Evolutionary conservation across 768 basidiomycete species (phyloP).

Genomic region (Royoungia palumana): DNA sequence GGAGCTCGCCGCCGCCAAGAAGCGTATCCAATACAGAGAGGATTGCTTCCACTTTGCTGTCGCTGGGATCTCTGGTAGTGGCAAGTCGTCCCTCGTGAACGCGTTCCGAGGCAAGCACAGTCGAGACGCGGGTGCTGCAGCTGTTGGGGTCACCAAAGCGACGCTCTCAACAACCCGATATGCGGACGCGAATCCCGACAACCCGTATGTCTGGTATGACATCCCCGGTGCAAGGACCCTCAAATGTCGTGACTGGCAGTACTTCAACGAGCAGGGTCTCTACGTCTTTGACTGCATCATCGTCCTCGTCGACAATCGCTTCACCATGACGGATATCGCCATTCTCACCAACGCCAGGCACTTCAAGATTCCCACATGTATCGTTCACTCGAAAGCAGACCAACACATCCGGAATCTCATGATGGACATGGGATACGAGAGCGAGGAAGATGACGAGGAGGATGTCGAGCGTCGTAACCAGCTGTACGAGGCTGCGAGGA

Average conservation of each 20-base stretch:
- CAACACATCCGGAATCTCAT: constrained; percentile 21
- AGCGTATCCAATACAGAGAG: constrained; percentile 22
- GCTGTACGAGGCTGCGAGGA: constrained; percentile 9
- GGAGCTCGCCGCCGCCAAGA: constrained; percentile 15
- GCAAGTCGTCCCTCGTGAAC: constrained; percentile 38
- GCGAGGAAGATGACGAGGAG: constrained; percentile 14
- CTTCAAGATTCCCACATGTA: constrained; percentile 32
- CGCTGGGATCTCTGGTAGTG: constrained; percentile 33
- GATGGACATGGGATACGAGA: constrained; percentile 19
- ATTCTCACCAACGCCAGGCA: constrained; percentile 31
- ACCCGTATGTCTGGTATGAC: constrained; percentile 23
- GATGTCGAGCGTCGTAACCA: constrained; percentile 8
- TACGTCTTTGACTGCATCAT: constrained; percentile 37
- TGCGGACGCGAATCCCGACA: constrained; percentile 9
- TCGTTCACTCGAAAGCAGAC: constrained; percentile 33
- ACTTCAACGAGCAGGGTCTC: constrained; percentile 36
- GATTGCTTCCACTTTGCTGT: constrained; percentile 33
- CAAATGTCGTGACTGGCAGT: constrained; percentile 32
- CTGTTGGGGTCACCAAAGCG: constrained; percentile 18
- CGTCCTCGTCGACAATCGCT: constrained; percentile 32
- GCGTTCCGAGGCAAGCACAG: constrained; percentile 32
- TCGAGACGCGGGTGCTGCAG: constrained; percentile 12
- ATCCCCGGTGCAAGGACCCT: constrained; percentile 22
- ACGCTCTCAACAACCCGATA: constrained; percentile 15
- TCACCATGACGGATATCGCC: constrained; percentile 33